A percentile compares a stretch with the other conserved stretches of the same genome.
Evolutionary conservation across 2,329 filamentous ascomycete genomes (phyloP).

Genomic region (Cercospora beticola): DNA sequence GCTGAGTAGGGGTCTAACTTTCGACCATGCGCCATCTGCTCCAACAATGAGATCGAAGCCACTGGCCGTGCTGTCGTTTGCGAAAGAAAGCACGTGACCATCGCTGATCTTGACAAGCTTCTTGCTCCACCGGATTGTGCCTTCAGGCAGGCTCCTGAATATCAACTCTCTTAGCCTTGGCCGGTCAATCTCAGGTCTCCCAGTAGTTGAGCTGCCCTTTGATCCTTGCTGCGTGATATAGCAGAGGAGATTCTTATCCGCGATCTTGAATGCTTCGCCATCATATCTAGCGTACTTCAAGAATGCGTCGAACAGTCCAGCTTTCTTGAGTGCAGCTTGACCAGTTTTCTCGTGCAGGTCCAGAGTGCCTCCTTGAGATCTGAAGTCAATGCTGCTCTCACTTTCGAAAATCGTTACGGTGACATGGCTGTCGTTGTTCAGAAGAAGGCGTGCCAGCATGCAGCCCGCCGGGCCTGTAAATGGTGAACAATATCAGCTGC

Average conservation of each 20-base stretch:
- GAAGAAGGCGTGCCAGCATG: constrained; percentile 32
- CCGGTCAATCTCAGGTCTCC: constrained; percentile 41
- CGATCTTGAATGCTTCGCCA: constrained; percentile 44
- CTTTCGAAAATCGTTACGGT: constrained; percentile 32
- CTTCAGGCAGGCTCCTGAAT: constrained; percentile 28
- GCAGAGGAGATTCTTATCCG: constrained; percentile 41
- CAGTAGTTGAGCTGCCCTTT: constrained; percentile 33
- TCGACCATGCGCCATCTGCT: constrained; percentile 48
- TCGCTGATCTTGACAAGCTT: constrained; percentile 29
- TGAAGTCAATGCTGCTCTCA: constrained; percentile 31
- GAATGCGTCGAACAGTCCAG: constrained; percentile 33
- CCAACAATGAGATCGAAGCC: constrained; percentile 48
- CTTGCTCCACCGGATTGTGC: constrained; percentile 41
- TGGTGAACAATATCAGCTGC: neutral
- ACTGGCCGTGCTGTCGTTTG: constrained; percentile 36
- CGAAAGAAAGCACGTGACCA: constrained; percentile 34
- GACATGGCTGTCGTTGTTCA: constrained; percentile 26
- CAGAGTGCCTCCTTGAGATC: constrained; percentile 32
- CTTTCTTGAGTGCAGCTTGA: constrained; percentile 31
- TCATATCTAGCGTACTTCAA: constrained; percentile 25
- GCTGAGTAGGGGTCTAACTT: constrained; percentile 38
- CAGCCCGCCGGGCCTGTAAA: constrained; percentile 34
- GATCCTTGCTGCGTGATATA: constrained; percentile 34
- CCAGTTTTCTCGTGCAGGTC: constrained; percentile 36
- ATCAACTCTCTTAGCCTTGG: constrained; percentile 38